Base-by-base conservation (phyloP, 352 stramenopile species). In the Phytopythium sindhum region DNA sequence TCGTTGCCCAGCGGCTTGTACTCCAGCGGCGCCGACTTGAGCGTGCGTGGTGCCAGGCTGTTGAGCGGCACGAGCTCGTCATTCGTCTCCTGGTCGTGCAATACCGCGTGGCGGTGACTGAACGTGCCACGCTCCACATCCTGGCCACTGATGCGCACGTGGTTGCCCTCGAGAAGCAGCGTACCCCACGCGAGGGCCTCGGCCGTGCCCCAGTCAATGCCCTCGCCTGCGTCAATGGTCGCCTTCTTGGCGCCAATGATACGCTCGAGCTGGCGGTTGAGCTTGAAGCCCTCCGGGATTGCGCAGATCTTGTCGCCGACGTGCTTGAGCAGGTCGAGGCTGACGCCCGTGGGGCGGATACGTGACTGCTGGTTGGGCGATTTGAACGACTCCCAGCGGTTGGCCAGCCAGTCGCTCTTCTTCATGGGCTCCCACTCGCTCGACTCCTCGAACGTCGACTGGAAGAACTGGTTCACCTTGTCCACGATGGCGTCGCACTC, bases 331-430 rank as follows among this genome's bases (percentile, higher is more conserved):
- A 92, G 78, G 23, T 98, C 83, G 57, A 92, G 85, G 54, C 98
- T 80, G 4, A 99, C 96, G 66, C 97, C 97, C 17, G 97, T 99
- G 28, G 80, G 71, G 60, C 96, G 93, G 61, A 97, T 93, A 60
- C 82, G 80, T 61, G 81, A 92, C 64, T 94, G 86, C 76, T 99
- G 96, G 48, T 91, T 93, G 41, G 97, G 97, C 58, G 88, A 96
- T 74, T 98, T 98, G 84, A 99, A 99, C 31, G 96, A 98, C 42
- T 91, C 86, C 97, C 97, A 99, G 57, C 82, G 84, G 68, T 92
- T 90, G 29, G 90, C 92, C 31, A 99, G 81, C 97, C 96, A 99
- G 80, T 99, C 96, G 52, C 67, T 86, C 70, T 97, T 92, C 64
- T 96, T 89, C 53, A 81, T 91, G 41, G 84, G 78, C 51, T 94